These are phyloP conservation scores for Candida suzukii DNA, from an alignment of 805 yeast genomes.

Conservation along the genomic window DNA sequence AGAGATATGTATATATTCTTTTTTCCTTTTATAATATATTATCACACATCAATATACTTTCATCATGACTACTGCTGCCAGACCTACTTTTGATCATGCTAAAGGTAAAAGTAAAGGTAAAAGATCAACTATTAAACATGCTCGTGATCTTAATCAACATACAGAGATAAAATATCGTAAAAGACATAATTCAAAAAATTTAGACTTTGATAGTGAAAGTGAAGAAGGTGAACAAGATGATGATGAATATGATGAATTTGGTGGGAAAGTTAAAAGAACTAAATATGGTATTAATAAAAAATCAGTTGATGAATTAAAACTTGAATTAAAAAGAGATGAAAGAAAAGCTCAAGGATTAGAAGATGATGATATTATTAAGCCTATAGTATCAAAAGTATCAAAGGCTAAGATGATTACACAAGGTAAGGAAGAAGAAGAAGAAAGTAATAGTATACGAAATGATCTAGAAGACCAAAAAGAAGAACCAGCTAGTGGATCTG, in stretches of 20 bases:
- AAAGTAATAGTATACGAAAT: no score
- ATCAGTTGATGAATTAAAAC: conserved; percentile 6
- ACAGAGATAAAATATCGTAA: conserved; percentile 41
- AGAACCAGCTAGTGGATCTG: neutral
- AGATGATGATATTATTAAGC: neutral
- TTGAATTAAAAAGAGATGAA: conserved; percentile 7
- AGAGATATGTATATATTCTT: no score
- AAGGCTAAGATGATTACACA: no score
- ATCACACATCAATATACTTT: no score
- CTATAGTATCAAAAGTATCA: no score
- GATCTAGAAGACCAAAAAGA: no score
- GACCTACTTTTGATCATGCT: conserved; percentile 63
- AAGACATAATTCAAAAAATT: conserved; percentile 12
- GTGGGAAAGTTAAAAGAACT: neutral
- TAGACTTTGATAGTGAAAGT: conserved; percentile 37
- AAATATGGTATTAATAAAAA: neutral
- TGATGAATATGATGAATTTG: conserved; percentile 2
- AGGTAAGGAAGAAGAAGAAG: neutral
- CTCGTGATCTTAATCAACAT: conserved; percentile 50
- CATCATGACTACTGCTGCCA: conserved; percentile 69
- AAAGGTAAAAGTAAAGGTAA: conserved; percentile 40
- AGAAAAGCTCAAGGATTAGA: neutral
- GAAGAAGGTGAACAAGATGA: conserved; percentile 2
- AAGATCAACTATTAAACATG: conserved; percentile 42
- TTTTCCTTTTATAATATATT: no score